Conservation (phyloP, 108 stramenopile species). For the Epithemia pelagica region DNA sequence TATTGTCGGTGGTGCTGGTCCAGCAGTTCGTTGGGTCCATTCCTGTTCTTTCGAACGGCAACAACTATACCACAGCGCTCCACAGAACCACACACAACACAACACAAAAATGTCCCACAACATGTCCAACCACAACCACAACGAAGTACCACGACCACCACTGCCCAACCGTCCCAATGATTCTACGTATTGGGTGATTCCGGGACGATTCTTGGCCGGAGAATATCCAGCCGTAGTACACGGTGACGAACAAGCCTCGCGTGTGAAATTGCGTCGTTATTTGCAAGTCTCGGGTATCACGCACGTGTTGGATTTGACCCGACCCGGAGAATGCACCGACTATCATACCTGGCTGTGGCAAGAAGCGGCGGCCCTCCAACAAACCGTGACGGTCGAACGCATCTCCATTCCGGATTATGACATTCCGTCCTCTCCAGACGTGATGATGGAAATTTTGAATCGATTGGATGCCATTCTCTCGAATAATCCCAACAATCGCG, state of each 20-base stretch:
- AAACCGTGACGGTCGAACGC: not conserved
- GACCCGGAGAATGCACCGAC: slow-evolving; percentile 9
- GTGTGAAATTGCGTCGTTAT: slow-evolving; percentile 15
- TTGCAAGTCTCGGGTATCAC: slow-evolving; percentile 7
- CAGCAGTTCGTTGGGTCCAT: too few species aligned
- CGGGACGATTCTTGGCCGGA: slow-evolving; percentile 11
- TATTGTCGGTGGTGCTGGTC: too few species aligned
- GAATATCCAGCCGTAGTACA: slow-evolving; percentile 17
- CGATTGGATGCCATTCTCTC: slow-evolving; percentile 8
- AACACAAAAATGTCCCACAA: not conserved
- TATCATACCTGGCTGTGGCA: slow-evolving; percentile 11
- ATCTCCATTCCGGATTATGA: slow-evolving; percentile 23
- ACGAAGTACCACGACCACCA: not conserved
- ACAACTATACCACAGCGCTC: too few species aligned
- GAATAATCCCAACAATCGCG: not conserved
- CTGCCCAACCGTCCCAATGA: slow-evolving; percentile 18
- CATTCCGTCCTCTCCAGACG: slow-evolving; percentile 4
- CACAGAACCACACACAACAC: too few species aligned
- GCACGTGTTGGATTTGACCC: slow-evolving; percentile 17
- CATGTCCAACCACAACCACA: slow-evolving; percentile 4
- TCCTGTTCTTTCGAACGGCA: too few species aligned
- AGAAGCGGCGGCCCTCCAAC: slow-evolving; percentile 8
- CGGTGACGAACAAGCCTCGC: slow-evolving; percentile 2
- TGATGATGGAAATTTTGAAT: slow-evolving; percentile 15
- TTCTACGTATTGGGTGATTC: slow-evolving; percentile 20